These are phyloP conservation scores for Piromyces finnis DNA, from an alignment of 192 early-diverging fungal genomes.

Conservation along the genomic window DNA sequence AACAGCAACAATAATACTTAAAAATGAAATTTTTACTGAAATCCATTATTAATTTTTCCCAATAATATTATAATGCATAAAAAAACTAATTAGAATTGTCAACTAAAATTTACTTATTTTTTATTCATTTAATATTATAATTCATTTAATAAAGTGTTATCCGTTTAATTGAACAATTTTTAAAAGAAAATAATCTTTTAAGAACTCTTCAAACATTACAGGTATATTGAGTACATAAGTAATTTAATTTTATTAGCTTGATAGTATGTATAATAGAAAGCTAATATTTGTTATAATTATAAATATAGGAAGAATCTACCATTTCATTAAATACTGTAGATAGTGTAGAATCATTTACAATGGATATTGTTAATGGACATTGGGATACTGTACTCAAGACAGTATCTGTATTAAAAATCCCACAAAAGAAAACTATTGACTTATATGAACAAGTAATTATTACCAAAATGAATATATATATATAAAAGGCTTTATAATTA, in stretches of 20 bases:
- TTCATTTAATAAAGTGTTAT: conserved; percentile 41
- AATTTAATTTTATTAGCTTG: no score
- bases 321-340: conserved; percentile 75
- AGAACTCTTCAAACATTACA: conserved; percentile 60
- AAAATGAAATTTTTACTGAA: no score
- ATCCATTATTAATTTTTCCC: no score
- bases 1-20: no score
- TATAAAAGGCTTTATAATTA: no score
- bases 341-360: conserved; percentile 45
- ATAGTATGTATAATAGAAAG: no score
- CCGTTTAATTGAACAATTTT: conserved; percentile 80
- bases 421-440: conserved; percentile 52
- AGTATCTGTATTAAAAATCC: conserved; percentile 43
- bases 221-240: no score
- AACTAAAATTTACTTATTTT: no score
- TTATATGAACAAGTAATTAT: conserved; percentile 66
- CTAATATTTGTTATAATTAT: no score
- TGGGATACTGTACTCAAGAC: conserved; percentile 77
- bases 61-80: no score
- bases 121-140: no score
- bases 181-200: conserved; percentile 76
- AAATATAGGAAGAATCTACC: conserved; percentile 50
- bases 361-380: conserved; percentile 55
- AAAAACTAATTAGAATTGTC: no score
- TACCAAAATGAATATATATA: background rate